phyloP scores from a whole-genome alignment of 306 rosid genomes.

The Echinosophora koreensis region DNA sequence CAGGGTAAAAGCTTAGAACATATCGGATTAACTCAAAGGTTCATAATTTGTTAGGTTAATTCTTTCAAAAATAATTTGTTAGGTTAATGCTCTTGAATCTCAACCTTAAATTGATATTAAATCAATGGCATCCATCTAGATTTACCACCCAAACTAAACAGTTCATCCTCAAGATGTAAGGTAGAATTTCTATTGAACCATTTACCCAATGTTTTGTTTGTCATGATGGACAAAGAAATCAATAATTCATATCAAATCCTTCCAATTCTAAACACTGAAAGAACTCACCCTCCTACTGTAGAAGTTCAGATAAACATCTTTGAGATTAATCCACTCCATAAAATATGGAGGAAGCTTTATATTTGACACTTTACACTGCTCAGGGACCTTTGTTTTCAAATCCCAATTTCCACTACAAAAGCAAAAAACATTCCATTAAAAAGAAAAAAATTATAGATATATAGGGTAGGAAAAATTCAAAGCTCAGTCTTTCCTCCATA shows the following conservation, averaged over 20 bases:
- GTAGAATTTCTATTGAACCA: constrained; percentile 11
- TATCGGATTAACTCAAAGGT: not conserved
- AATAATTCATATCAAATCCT: not conserved
- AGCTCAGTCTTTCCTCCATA: not conserved
- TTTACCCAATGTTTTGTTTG: not conserved
- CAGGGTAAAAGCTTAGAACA: constrained; percentile 3
- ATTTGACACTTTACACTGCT: constrained; percentile 87
- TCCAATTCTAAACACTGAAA: constrained; percentile 1
- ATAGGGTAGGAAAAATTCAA: not conserved
- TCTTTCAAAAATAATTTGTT: no score
- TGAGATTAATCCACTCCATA: constrained; percentile 93
- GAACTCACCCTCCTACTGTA: constrained; percentile 79
- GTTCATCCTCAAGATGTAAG: constrained; percentile 14
- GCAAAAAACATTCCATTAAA: constrained; percentile 29
- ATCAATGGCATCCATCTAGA: constrained; percentile 12
- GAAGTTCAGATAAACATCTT: constrained; percentile 90
- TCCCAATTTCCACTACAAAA: constrained; percentile 95
- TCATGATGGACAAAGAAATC: constrained; percentile 15
- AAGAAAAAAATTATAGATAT: constrained; percentile 11
- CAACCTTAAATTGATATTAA: not conserved
- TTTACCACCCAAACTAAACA: not conserved
- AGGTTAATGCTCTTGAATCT: constrained; percentile 11
- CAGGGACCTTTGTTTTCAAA: constrained; percentile 92
- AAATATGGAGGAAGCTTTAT: constrained; percentile 81
- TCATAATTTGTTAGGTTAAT: not conserved